Conservation (phyloP, 2,329 filamentous ascomycete species). For the Aphanoascus verrucosus region DNA sequence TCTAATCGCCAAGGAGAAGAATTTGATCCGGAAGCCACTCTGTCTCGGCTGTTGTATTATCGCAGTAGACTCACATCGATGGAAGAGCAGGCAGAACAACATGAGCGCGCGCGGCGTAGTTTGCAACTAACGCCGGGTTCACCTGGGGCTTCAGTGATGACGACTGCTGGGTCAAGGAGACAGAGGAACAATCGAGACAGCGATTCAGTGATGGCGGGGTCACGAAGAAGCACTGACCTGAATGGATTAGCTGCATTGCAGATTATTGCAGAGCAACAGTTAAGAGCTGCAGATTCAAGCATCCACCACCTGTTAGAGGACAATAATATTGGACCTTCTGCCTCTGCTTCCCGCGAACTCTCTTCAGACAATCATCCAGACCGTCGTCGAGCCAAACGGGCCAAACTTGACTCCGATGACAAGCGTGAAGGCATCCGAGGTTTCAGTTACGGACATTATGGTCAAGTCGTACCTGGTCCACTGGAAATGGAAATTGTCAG, state of each 20-base stretch:
- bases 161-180: background rate
- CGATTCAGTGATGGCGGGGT: background rate
- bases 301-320: constrained; percentile 22
- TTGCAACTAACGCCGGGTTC: background rate
- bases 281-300: constrained; percentile 5
- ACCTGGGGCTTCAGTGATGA: background rate
- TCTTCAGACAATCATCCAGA: constrained; percentile 16
- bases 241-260: background rate
- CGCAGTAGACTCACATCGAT: background rate
- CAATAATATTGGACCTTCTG: background rate
- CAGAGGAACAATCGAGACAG: constrained; percentile 14
- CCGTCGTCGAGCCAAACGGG: constrained; percentile 45
- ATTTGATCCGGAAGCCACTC: constrained; percentile 16
- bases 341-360: constrained; percentile 19
- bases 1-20: constrained; percentile 33
- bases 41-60: background rate
- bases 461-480: constrained; percentile 72
- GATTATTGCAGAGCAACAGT: background rate
- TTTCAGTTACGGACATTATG: constrained; percentile 74
- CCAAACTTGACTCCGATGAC: constrained; percentile 58
- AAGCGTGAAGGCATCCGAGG: constrained; percentile 38
- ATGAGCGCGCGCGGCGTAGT: background rate
- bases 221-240: background rate
- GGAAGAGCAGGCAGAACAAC: background rate
- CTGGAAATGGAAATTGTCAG: constrained; percentile 79